Conservation (phyloP, 108 stramenopile genomes). For the Thalassiosira profunda region DNA sequence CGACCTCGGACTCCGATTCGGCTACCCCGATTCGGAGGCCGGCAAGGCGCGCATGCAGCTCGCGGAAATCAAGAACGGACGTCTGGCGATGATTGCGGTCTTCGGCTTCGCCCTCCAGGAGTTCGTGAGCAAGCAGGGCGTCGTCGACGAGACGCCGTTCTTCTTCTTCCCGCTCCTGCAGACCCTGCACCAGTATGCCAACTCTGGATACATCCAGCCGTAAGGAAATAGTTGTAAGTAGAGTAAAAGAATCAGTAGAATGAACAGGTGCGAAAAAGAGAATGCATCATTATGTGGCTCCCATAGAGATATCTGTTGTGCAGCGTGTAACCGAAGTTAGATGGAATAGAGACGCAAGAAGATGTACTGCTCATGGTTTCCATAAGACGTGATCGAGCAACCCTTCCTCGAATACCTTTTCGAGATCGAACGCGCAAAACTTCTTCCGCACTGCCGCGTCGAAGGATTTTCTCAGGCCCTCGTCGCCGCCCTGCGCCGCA, state of each 20-base stretch:
- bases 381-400: constrained; percentile 12
- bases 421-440: constrained; percentile 13
- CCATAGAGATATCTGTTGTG: too few species aligned
- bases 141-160: constrained; percentile 85
- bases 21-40: constrained; percentile 61
- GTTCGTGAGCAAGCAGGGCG: constrained; percentile 68
- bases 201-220: constrained; percentile 85
- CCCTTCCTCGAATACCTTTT: constrained; percentile 9
- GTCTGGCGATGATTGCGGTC: constrained; percentile 93
- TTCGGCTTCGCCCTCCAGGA: constrained; percentile 88
- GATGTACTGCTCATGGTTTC: too few species aligned
- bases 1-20: constrained; percentile 69
- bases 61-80: constrained; percentile 93
- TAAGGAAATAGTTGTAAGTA: constrained; percentile 10
- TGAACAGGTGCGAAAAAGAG: too few species aligned
- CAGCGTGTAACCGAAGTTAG: too few species aligned
- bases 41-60: constrained; percentile 73
- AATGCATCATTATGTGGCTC: too few species aligned
- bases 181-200: constrained; percentile 70
- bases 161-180: constrained; percentile 86
- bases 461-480: not conserved
- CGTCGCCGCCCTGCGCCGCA: constrained; percentile 19
- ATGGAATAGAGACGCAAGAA: too few species aligned
- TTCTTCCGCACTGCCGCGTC: not conserved
- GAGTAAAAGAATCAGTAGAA: too few species aligned